These are phyloP conservation scores for Kuraishia borneana DNA, from an alignment of 805 yeast species.

Conservation along the genomic window DNA sequence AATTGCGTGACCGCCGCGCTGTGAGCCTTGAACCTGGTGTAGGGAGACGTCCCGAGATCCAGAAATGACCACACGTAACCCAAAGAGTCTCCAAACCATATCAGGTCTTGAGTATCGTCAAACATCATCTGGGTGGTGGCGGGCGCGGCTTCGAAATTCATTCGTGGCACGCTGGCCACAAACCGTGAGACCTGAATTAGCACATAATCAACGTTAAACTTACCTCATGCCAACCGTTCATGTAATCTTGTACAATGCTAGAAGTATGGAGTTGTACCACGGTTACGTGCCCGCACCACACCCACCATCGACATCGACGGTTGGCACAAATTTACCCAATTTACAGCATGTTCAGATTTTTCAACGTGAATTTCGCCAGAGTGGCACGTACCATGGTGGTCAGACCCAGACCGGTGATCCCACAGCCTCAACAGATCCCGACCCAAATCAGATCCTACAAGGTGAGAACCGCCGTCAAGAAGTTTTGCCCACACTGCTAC, in stretches of 20 bases:
- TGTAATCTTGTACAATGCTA: conserved; percentile 8
- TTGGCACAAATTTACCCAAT: no score
- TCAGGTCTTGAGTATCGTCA: conserved; percentile 62
- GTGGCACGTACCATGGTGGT: no score
- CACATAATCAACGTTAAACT: conserved; percentile 9
- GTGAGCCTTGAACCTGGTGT: conserved; percentile 48
- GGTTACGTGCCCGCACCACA: background rate
- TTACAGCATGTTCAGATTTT: no score
- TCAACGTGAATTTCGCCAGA: no score
- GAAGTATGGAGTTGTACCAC: background rate
- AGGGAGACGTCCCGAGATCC: conserved; percentile 39
- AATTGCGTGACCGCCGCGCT: conserved; percentile 37
- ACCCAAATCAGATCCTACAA: conserved; percentile 81
- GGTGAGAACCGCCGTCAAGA: conserved; percentile 87
- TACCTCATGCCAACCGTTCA: conserved; percentile 46
- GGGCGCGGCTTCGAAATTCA: background rate
- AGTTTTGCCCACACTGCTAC: conserved; percentile 85
- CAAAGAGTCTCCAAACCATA: conserved; percentile 75
- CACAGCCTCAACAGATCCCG: background rate
- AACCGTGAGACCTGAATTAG: background rate
- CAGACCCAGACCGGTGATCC: background rate
- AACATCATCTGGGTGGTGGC: conserved; percentile 30
- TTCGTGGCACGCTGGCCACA: background rate
- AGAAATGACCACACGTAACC: conserved; percentile 35
- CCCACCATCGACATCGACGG: no score